These are phyloP conservation scores for Ceratobasidium theobromae DNA, from an alignment of 1,284 basidiomycete genomes.

Conservation along the genomic window DNA sequence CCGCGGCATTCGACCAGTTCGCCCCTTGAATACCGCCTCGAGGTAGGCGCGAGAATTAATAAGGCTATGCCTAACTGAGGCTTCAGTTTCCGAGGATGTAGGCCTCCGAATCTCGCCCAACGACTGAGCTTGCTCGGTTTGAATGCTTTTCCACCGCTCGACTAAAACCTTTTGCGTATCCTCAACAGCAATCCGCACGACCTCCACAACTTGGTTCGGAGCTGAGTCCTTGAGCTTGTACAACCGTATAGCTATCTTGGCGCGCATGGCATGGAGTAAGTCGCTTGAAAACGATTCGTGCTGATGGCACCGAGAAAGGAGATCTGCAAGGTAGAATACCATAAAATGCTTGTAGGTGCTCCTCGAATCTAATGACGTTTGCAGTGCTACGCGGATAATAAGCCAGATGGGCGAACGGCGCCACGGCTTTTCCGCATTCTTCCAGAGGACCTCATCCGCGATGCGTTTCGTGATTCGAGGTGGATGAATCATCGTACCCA, in stretches of 20 bases:
- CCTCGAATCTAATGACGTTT: slow-evolving; percentile 44
- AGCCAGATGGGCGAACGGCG: slow-evolving; percentile 52
- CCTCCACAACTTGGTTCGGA: slow-evolving; percentile 35
- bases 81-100: slow-evolving; percentile 37
- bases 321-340: slow-evolving; percentile 45
- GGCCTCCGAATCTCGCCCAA: neutral
- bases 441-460: slow-evolving; percentile 51
- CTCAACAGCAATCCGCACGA: slow-evolving; percentile 35
- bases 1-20: neutral
- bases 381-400: slow-evolving; percentile 50
- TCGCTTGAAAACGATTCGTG: slow-evolving; percentile 40
- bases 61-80: slow-evolving; percentile 44
- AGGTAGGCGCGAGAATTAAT: slow-evolving; percentile 41
- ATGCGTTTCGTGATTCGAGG: slow-evolving; percentile 46
- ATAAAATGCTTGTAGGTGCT: slow-evolving; percentile 52
- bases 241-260: slow-evolving; percentile 46
- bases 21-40: neutral
- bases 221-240: slow-evolving; percentile 44
- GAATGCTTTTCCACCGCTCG: slow-evolving; percentile 41
- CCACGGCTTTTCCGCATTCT: slow-evolving; percentile 48
- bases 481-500: slow-evolving; percentile 40
- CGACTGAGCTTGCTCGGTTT: neutral
- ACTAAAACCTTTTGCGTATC: slow-evolving; percentile 38
- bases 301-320: slow-evolving; percentile 38
- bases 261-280: slow-evolving; percentile 42